phyloP scores from a whole-genome alignment of 768 basidiomycete genomes.

The Boletus sensibilis region DNA sequence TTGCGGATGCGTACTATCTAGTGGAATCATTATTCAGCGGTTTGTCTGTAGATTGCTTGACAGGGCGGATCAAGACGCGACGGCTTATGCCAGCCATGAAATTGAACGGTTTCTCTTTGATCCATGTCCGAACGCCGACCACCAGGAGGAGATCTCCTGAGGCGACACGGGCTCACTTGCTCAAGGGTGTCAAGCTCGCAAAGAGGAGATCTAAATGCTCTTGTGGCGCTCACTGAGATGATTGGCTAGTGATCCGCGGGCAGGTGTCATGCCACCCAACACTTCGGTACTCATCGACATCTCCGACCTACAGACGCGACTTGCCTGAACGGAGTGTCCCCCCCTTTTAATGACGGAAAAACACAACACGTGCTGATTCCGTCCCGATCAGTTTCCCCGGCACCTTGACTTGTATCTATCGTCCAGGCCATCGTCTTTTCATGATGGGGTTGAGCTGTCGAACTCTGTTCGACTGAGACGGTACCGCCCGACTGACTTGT shows the following conservation, averaged over 20 bases:
- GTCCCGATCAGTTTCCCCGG: not conserved
- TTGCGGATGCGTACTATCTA: not conserved
- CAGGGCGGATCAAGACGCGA: not conserved
- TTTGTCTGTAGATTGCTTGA: not conserved
- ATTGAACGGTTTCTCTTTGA: not conserved
- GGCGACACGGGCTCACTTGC: not conserved
- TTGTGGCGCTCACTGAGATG: not conserved
- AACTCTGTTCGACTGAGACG: not conserved
- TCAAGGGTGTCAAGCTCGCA: not conserved
- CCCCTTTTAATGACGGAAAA: too few relatives aligned
- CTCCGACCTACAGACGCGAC: not conserved
- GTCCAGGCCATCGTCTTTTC: not conserved
- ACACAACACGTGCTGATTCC: too few relatives aligned
- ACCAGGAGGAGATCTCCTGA: not conserved
- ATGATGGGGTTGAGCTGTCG: not conserved
- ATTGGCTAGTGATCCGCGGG: not conserved
- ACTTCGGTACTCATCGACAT: not conserved
- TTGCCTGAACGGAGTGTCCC: not conserved
- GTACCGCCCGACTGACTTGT: not conserved
- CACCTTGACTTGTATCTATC: not conserved
- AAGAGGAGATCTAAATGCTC: not conserved
- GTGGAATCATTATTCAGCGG: not conserved
- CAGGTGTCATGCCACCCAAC: not conserved
- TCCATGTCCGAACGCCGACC: not conserved
- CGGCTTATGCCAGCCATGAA: not conserved